Conservation (phyloP, 75 land plant genomes). For the Azolla pinnata region DNA sequence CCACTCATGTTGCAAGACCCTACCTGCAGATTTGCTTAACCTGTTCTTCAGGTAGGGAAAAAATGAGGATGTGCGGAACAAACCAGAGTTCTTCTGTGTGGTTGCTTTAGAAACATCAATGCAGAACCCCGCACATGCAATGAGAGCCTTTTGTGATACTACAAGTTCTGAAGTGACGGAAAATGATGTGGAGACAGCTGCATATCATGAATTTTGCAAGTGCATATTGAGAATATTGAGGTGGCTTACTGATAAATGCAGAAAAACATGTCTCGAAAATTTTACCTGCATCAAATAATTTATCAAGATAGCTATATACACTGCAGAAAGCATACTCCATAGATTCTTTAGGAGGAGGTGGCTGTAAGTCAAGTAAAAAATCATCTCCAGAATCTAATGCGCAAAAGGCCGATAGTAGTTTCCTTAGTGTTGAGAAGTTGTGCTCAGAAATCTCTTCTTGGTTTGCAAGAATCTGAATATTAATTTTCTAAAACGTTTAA, state of each 20-base stretch:
- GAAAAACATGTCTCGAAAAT: too few species aligned
- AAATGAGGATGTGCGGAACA: conserved; percentile 10
- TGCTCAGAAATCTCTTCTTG: conserved; percentile 22
- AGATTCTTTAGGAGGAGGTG: conserved; percentile 37
- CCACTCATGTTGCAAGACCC: conserved; percentile 51
- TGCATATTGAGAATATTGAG: too few species aligned
- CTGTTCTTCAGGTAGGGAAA: conserved; percentile 30
- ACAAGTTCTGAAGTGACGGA: conserved; percentile 54
- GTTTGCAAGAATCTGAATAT: conserved; percentile 46
- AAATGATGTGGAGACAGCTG: conserved; percentile 52
- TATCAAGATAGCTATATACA: conserved; percentile 50
- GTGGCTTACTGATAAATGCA: too few species aligned
- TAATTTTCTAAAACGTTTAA: background rate
- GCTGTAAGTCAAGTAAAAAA: conserved; percentile 25
- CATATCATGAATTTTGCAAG: too few species aligned
- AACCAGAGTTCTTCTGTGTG: conserved; percentile 16
- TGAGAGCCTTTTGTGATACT: conserved; percentile 42
- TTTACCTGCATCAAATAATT: conserved; percentile 44
- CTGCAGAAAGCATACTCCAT: conserved; percentile 53
- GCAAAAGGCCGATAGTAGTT: conserved; percentile 55
- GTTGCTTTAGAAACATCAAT: conserved; percentile 20
- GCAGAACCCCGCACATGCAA: conserved; percentile 28
- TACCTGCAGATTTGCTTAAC: conserved; percentile 53
- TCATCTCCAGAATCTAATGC: conserved; percentile 19
- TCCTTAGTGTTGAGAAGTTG: conserved; percentile 31